Evolutionary conservation across 2,329 filamentous ascomycete species (phyloP), one percentile per base, ranked within the genome.

Genomic region (Gremmenia infestans): DNA sequence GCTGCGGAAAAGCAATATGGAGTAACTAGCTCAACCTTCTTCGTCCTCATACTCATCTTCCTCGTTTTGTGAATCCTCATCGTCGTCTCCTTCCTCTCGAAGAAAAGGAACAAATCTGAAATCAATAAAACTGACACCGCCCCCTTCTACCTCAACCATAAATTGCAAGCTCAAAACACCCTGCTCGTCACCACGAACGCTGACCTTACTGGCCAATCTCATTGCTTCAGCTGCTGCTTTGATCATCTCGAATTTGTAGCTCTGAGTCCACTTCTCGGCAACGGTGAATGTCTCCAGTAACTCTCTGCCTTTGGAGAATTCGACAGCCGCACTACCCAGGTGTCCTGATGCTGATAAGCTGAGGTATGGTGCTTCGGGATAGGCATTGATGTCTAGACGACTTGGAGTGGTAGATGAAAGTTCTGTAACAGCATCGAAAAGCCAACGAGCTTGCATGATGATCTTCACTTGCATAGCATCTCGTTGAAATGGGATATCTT

Each of bases 151-250:
- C 69, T 97, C 91, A 15, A 99, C 87, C 88, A 99, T 94, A 67
- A 97, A 97, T 69, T 99, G 94, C 70, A 97, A 74, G 72, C 90
- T 97, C 61, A 99, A 72, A 32, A 99, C 93, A 0, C 94, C 93
- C 69, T 96, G 90, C 2, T 82, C 79, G 72, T 99, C 94, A 0
- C 91, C 87, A 15, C 94, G 81, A 59, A 99, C 81, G 69, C 91
- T 96, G 56, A 97, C 92, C 73, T 97, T 99, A 67, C 82, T 92
- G 4, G 92, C 91, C 39, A 91, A 83, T 47, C 87, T 85, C 93
- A 99, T 97, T n/a, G 94, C 93, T 61, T 93, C 86, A 47, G 85
- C 85, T 0, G 93, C 92, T 62, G 88, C 88, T 71, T 89, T 91
- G 68, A 99, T 79, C 52, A 96, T 81, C 53, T 87, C 81, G 69